Conservation (phyloP, 1,284 basidiomycete species). For the Moniliophthora roreri region DNA sequence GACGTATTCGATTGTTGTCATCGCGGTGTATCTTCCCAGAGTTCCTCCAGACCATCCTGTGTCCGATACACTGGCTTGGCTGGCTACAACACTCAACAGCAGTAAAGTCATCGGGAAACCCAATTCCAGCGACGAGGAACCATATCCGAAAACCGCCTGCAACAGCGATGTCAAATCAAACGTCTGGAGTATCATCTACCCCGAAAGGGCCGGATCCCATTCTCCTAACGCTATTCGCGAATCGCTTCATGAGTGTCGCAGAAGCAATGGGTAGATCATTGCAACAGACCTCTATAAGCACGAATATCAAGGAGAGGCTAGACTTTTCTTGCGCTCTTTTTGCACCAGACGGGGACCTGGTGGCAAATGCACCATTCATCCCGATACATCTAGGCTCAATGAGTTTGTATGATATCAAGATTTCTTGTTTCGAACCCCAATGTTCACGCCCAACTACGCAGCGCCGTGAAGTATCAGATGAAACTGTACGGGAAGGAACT, state of each 20-base stretch:
- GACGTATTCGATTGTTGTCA: no score
- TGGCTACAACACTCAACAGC: no score
- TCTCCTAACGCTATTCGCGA: conserved; percentile 85
- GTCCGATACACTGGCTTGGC: no score
- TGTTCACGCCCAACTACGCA: conserved; percentile 28
- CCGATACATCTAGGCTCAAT: conserved; percentile 65
- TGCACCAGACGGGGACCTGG: conserved; percentile 86
- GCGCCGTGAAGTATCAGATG: conserved; percentile 91
- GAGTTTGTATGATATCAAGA: conserved; percentile 65
- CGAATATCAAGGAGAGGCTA: conserved; percentile 88
- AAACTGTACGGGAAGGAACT: conserved; percentile 64
- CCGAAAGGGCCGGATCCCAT: conserved; percentile 74
- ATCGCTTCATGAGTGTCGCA: conserved; percentile 90
- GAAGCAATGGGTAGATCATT: conserved; percentile 91
- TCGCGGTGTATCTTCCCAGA: no score
- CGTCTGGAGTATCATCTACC: no score
- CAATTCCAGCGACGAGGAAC: no score
- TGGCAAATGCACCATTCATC: conserved; percentile 89
- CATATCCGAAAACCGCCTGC: no score
- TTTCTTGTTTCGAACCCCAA: conserved; percentile 6
- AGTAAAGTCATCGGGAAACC: no score
- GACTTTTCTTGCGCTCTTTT: conserved; percentile 92
- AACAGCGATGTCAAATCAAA: no score
- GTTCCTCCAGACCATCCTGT: no score
- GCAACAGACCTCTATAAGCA: conserved; percentile 88